Conservation (phyloP, 495 filamentous ascomycete species). For the Neurospora tetrasperma region DNA sequence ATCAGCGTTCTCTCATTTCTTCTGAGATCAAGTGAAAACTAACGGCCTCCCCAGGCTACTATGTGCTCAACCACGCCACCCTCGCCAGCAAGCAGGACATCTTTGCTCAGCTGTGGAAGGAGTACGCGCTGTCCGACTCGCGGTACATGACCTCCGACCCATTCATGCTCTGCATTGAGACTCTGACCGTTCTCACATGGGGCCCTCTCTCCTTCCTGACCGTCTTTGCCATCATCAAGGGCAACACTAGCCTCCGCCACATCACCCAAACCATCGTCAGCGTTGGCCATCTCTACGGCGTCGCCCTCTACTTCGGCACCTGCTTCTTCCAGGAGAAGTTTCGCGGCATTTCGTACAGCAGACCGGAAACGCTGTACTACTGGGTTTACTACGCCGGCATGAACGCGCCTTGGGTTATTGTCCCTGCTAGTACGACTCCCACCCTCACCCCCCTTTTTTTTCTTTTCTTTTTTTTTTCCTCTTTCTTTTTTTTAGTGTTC, state of each 20-base stretch:
- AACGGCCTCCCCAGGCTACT: slow-evolving; percentile 49
- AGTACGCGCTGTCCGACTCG: slow-evolving; percentile 76
- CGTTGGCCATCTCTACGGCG: slow-evolving; percentile 77
- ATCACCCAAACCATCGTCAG: slow-evolving; percentile 62
- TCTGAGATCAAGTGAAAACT: not conserved
- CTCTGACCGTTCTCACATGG: slow-evolving; percentile 63
- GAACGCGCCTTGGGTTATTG: slow-evolving; percentile 79
- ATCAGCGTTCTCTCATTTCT: not conserved
- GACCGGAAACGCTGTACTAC: slow-evolving; percentile 73
- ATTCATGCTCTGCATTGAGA: slow-evolving; percentile 78
- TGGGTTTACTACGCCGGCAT: slow-evolving; percentile 83
- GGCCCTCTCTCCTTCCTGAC: slow-evolving; percentile 69
- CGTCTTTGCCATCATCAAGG: slow-evolving; percentile 48
- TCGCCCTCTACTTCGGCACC: slow-evolving; percentile 76
- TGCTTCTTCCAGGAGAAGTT: slow-evolving; percentile 57
- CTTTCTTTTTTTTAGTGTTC: not conserved
- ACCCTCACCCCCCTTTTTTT: too few relatives aligned
- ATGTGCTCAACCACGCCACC: slow-evolving; percentile 50
- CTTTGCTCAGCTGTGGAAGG: slow-evolving; percentile 79
- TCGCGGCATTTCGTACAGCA: slow-evolving; percentile 49
- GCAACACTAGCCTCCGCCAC: slow-evolving; percentile 54
- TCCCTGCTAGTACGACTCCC: slow-evolving; percentile 41
- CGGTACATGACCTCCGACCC: slow-evolving; percentile 69
- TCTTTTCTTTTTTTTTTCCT: not conserved
- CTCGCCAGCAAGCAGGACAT: slow-evolving; percentile 34